Conservation (phyloP, 257 asterid species). For the Coffea canephora region DNA sequence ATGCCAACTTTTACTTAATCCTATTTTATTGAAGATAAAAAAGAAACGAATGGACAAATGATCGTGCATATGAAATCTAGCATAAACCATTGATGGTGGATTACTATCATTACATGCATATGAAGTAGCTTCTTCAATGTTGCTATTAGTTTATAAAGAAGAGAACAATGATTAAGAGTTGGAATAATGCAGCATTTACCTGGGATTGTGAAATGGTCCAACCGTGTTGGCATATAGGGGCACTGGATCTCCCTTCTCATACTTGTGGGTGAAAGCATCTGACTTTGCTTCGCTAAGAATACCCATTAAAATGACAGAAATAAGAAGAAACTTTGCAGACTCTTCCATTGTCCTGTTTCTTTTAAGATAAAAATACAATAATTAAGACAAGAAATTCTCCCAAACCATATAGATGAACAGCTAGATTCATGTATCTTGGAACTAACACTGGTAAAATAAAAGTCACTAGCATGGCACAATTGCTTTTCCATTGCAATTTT, state of each 20-base stretch:
- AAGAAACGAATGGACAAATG: neutral
- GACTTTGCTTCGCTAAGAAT: neutral
- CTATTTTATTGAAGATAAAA: neutral
- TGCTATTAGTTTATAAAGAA: neutral
- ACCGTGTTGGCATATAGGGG: constrained; percentile 23
- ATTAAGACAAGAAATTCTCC: neutral
- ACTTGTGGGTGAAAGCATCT: constrained; percentile 17
- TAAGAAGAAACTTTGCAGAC: neutral
- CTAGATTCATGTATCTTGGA: neutral
- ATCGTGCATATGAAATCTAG: neutral
- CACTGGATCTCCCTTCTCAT: constrained; percentile 24
- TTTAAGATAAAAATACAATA: neutral
- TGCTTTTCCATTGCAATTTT: neutral
- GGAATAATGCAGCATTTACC: constrained; percentile 4
- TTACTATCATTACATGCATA: neutral
- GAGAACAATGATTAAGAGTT: too few relatives aligned
- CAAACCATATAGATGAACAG: neutral
- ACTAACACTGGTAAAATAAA: neutral
- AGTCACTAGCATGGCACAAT: neutral
- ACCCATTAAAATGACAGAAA: neutral
- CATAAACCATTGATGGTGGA: neutral
- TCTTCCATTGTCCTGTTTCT: neutral
- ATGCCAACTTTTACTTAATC: neutral
- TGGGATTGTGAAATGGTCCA: constrained; percentile 23
- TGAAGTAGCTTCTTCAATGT: constrained; percentile 12